These are phyloP conservation scores for Chamaenerion angustifolium DNA, from an alignment of 345 rosid species.

Conservation along the genomic window DNA sequence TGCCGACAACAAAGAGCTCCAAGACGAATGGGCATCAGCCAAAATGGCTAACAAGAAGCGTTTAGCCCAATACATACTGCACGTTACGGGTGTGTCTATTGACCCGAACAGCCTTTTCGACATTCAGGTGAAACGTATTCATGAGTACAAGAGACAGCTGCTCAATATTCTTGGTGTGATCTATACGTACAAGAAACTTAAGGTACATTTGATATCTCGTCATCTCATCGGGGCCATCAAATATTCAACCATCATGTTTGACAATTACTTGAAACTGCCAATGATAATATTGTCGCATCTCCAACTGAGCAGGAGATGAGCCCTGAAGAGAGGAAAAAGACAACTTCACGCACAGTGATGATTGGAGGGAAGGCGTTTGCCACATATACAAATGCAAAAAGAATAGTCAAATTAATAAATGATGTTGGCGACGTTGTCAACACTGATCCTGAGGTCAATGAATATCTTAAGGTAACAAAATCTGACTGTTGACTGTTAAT, in stretches of 20 bases:
- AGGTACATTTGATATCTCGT: conserved; percentile 35
- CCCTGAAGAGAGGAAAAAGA: conserved; percentile 65
- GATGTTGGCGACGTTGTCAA: conserved; percentile 89
- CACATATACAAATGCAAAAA: conserved; percentile 89
- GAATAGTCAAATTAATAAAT: conserved; percentile 86
- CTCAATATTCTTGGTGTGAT: conserved; percentile 81
- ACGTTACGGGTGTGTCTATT: conserved; percentile 65
- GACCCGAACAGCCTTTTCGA: conserved; percentile 81
- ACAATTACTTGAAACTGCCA: too few species aligned
- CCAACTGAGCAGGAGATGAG: conserved; percentile 52
- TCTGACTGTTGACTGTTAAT: not conserved
- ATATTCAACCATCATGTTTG: too few species aligned
- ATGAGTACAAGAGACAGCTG: conserved; percentile 93
- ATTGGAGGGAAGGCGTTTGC: conserved; percentile 99
- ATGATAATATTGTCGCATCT: not conserved
- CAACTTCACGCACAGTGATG: conserved; percentile 84
- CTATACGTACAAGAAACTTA: conserved; percentile 77
- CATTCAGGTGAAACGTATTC: conserved; percentile 96
- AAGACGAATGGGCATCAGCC: conserved; percentile 86
- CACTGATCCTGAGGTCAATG: conserved; percentile 82
- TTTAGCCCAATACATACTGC: conserved; percentile 54
- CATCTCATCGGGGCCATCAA: not conserved
- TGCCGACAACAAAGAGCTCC: conserved; percentile 61
- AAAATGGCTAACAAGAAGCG: conserved; percentile 82
- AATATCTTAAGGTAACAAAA: conserved; percentile 56